These are phyloP conservation scores for Saccharomyces hybrid DNA, from an alignment of 1,139 yeast species.

Conservation along the genomic window DNA sequence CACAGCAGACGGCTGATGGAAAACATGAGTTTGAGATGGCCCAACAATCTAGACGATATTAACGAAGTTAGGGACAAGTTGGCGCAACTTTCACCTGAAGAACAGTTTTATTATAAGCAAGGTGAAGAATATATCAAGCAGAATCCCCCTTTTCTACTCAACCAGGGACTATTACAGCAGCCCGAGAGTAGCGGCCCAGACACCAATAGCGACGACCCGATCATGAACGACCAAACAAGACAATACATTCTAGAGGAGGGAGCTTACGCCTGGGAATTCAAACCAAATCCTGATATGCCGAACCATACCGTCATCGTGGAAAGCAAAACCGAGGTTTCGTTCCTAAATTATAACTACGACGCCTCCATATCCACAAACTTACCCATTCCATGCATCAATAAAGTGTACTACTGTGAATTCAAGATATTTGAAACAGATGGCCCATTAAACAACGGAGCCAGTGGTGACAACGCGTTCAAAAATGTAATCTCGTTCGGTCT, in stretches of 20 bases:
- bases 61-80: constrained; percentile 59
- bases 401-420: constrained; percentile 84
- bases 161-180: constrained; percentile 27
- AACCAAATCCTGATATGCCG: constrained; percentile 56
- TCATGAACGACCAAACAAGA: constrained; percentile 44
- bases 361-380: constrained; percentile 77
- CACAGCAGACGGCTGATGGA: constrained; percentile 7
- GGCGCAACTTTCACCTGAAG: constrained; percentile 56
- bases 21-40: constrained; percentile 32
- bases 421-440: constrained; percentile 46
- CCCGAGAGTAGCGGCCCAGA: constrained; percentile 13
- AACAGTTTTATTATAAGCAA: constrained; percentile 65
- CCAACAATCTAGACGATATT: constrained; percentile 58
- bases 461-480: constrained; percentile 29
- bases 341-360: constrained; percentile 57
- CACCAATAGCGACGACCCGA: constrained; percentile 36
- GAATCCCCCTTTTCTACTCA: constrained; percentile 46
- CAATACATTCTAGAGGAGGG: constrained; percentile 78
- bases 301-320: constrained; percentile 55
- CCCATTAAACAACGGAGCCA: constrained; percentile 32
- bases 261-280: constrained; percentile 86
- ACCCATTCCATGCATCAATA: constrained; percentile 80
- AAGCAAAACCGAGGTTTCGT: constrained; percentile 70
- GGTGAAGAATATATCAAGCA: constrained; percentile 45
- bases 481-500: constrained; percentile 60